These are phyloP conservation scores for Paecilomyces niveus DNA, from an alignment of 2,329 filamentous ascomycete genomes.

Conservation along the genomic window DNA sequence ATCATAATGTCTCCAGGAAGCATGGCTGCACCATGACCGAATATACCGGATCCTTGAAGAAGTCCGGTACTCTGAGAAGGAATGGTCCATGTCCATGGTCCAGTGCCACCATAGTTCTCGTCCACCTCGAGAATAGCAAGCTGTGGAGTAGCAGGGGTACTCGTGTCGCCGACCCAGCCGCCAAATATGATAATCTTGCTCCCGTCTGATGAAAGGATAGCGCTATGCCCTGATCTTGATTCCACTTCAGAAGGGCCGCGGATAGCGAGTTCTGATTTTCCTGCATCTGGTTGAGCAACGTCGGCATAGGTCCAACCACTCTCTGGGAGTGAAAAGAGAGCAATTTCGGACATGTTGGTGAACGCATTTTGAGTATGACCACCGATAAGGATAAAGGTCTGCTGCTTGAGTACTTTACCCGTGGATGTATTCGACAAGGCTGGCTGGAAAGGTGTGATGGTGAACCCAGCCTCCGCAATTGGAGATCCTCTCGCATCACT, in stretches of 20 bases:
- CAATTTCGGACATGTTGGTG: constrained; percentile 89
- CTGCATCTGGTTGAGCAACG: constrained; percentile 41
- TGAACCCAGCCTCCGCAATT: constrained; percentile 79
- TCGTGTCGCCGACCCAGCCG: constrained; percentile 83
- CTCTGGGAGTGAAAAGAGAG: constrained; percentile 78
- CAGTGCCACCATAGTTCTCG: constrained; percentile 56
- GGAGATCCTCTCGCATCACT: constrained; percentile 55
- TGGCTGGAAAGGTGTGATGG: constrained; percentile 65
- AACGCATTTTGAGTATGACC: constrained; percentile 79
- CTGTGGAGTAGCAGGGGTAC: constrained; percentile 71
- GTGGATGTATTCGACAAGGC: constrained; percentile 60
- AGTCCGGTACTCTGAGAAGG: constrained; percentile 32
- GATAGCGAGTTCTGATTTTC: constrained; percentile 52
- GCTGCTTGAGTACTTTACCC: constrained; percentile 61
- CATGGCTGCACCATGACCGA: constrained; percentile 56
- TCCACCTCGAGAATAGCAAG: constrained; percentile 70
- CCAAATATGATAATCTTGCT: constrained; percentile 71
- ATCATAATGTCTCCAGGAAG: constrained; percentile 56
- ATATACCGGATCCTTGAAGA: constrained; percentile 43
- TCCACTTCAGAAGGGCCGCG: constrained; percentile 53
- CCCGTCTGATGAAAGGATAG: constrained; percentile 73
- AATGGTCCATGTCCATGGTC: constrained; percentile 39
- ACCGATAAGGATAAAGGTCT: constrained; percentile 73
- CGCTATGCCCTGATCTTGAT: constrained; percentile 81
- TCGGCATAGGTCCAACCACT: constrained; percentile 77